Evolutionary conservation across 257 asterid genomes (phyloP), one percentile per base, ranked within the genome.

Genomic region (Solanum etuberosum): DNA sequence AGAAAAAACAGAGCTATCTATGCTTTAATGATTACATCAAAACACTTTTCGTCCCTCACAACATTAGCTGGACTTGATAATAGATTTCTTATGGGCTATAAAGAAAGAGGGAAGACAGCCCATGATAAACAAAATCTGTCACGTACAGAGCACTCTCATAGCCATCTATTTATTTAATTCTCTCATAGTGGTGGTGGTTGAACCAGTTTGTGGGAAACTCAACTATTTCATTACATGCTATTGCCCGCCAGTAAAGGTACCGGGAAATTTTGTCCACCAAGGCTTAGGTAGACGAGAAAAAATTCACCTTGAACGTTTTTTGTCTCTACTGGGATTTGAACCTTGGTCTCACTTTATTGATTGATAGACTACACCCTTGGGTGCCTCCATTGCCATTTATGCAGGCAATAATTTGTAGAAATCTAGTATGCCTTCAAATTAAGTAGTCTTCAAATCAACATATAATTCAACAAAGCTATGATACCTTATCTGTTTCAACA

Each of bases 401-500:
- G 21, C 25, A 67, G 20, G 43, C 23, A 65, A 46, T 20, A 40
- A 38, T 85, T 67, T 3, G 48, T 76, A 29, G 27, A 72, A 34
- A 16, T 71, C 35, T 72, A 23, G 61, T 34, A n/a, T 32, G 21
- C 67, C 13, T 63, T 72, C 42, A 68, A 32, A 40, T 34, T 51
- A 27, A 51, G 43, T 68, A 9, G 42, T 32, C 25, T 51, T 48
- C n/a, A 70, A 59, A 29, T 81, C 20, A 80, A 46, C 68, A 81
- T 48, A 51, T 38, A 81, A 81, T 81, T 81, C 85, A 81, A 37
- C 68, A 48, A 80, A 10, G 27, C 42, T 46, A 31, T 27, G 77
- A 88, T 92, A 96, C 99, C 99, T 94, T 95, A 83, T 94, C 97
- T 32, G 94, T 92, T 90, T 93, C 97, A 82, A 91, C 85, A 83